Evolutionary conservation across 495 filamentous ascomycete species (phyloP).

Genomic region (Annulohypoxylon maeteangense): DNA sequence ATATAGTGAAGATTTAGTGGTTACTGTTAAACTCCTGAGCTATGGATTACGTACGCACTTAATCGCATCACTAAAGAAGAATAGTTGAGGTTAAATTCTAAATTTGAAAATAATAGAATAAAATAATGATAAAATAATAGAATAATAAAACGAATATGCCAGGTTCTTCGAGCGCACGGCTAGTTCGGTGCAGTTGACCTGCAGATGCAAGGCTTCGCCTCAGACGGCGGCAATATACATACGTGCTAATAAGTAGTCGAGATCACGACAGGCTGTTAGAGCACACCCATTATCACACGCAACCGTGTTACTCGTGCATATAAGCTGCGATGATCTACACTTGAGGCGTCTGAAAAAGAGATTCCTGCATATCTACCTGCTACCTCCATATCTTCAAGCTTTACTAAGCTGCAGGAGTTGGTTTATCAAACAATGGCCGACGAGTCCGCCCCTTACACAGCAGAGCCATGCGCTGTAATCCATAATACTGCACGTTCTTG

Average conservation of each 20-base stretch:
- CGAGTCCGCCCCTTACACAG: slow-evolving; percentile 17
- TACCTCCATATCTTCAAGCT: too few relatives aligned
- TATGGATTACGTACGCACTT: background rate
- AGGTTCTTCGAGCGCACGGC: slow-evolving; percentile 13
- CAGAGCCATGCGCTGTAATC: slow-evolving; percentile 25
- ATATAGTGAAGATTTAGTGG: background rate
- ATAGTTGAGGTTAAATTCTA: background rate
- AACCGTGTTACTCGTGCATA: slow-evolving; percentile 32
- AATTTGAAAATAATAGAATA: slow-evolving; percentile 4
- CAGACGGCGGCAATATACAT: slow-evolving; percentile 12
- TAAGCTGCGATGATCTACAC: slow-evolving; percentile 25
- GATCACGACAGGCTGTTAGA: slow-evolving; percentile 16
- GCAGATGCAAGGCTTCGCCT: slow-evolving; percentile 35
- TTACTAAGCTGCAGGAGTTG: slow-evolving; percentile 13
- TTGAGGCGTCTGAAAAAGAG: slow-evolving; percentile 12
- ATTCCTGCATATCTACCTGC: slow-evolving; percentile 7
- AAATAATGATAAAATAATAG: slow-evolving; percentile 9
- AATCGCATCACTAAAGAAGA: background rate
- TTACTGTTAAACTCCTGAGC: background rate
- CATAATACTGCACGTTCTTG: background rate
- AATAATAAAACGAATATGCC: background rate
- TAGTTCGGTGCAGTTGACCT: slow-evolving; percentile 16
- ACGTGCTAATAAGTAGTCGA: slow-evolving; percentile 10
- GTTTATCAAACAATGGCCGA: slow-evolving; percentile 13
- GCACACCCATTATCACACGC: slow-evolving; percentile 4